Base-by-base conservation (phyloP, 2,329 filamentous ascomycete species). In the Talaromyces amestolkiae region DNA sequence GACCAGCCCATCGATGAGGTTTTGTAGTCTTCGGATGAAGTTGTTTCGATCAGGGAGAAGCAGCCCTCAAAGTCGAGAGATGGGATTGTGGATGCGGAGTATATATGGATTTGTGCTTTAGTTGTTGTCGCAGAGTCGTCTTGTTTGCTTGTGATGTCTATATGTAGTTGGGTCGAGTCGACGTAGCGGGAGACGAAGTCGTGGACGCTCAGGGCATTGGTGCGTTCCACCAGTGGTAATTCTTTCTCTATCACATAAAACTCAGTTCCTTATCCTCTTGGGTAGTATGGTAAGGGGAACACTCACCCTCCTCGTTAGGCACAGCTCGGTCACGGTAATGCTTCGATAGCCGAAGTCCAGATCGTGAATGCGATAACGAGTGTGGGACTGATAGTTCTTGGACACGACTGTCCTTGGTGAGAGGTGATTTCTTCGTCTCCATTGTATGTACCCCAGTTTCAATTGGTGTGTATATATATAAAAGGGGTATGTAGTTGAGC, bases 1-100 rank as follows among this genome's bases (percentile, higher is more conserved):
- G 84, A 81, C 87, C 87, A 89, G 61, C 86, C 85, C 1, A 77
- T 74, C 33, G 76, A 78, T 4, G 85, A 87, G 3, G 73, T 71
- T 19, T 78, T 76, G 74, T 89, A 89, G 64, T 83, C 81, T 5
- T 76, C 71, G 11, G 77, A 74, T n/a, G 85, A 87, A 0, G 86
- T 88, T 3, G 73, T 70, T 68, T 84, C 78, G 60, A 89, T 78
- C 7, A 89, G 79, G 3, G 76, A 69, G 66, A 86, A 81, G 71
- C 85, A 87, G 24, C 77, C 74, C n/a, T 81, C 73, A 37, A 86
- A 73, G 53, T 83, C 80, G 0, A 67, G 45, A 1, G 69, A 27
- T 0, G 76, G 71, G 51, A 86, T 76, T 8, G 71, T 79, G 58
- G 69, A 67, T 35, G 77, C 73, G 2, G 73, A 75, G 67, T 78